Base-by-base conservation (phyloP, 768 basidiomycete genomes). In the Tulasnella sp. region DNA sequence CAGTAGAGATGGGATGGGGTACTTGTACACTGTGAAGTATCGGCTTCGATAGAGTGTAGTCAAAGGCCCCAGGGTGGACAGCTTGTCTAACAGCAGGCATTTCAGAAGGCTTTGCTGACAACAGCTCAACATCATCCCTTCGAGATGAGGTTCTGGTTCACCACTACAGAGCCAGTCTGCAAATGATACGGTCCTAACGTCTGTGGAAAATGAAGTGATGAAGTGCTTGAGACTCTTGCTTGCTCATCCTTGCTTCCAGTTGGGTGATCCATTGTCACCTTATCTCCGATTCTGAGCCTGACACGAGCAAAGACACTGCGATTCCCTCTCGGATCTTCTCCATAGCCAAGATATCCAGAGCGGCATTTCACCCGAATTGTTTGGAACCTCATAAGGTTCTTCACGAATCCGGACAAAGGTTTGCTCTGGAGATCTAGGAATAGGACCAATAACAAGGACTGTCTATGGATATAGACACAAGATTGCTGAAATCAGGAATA, bases 381-480 rank as follows among this genome's bases (percentile, higher is more conserved):
- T 58, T 90, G 83, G 53, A 74, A 82, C 29, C 70, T 72, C 34
- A 93, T 65, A 20, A 98, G 72, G 5, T 73, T 71, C 12, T 71
- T 72, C 3, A 77, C 72, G 47, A 80, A 72, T 35, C 77, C 68
- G 34, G 78, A 73, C 16, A 84, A 76, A 22, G 25, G 37, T 2
- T 29, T 28, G 16, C 24, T 43, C 13, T 29, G 32, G 39, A 51
- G 24, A 59, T 92, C 84, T 29, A 96, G 74, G 80, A 79, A 66
- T 92, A 84, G 0, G 91, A 83, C 87, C 89, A 95, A 64, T 99
- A 98, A 4, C 95, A 78, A 13, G 90, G 91, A 0, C 88, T 95
- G 60, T 96, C 91, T 20, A 92, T 81, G 40, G 83, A 73, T 58
- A 99, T 82, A 3, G 85, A 82, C 40, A 79, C 67, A 12, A 98